phyloP scores from a whole-genome alignment of 306 rosid genomes.

The Dicorynia guianensis region DNA sequence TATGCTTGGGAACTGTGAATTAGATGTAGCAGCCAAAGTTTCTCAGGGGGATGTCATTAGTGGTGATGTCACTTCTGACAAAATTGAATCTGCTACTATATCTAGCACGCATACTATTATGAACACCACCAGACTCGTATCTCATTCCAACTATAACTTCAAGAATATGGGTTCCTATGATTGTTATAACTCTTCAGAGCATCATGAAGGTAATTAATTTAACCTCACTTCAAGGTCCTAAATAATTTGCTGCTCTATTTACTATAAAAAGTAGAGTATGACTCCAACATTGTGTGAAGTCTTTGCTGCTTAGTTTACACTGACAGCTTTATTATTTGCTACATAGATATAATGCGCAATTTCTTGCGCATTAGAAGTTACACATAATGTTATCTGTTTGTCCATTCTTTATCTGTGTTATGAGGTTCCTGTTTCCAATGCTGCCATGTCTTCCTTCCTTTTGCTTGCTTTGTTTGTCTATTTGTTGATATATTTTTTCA shows the following conservation, averaged over 20 bases:
- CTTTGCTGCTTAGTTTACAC: background rate
- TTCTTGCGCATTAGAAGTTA: no score
- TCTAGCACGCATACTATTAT: slow-evolving; percentile 41
- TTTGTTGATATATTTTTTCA: background rate
- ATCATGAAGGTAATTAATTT: slow-evolving; percentile 54
- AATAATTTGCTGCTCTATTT: slow-evolving; percentile 4
- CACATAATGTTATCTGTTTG: background rate
- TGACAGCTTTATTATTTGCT: background rate
- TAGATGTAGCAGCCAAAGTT: slow-evolving; percentile 36
- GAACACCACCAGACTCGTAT: slow-evolving; percentile 34
- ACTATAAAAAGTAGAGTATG: background rate
- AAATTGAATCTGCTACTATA: slow-evolving; percentile 37
- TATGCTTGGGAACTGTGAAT: slow-evolving; percentile 43
- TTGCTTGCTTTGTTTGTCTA: background rate
- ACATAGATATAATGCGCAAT: background rate
- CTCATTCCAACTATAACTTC: slow-evolving; percentile 43
- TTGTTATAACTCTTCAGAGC: slow-evolving; percentile 30
- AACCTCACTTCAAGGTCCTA: slow-evolving; percentile 17
- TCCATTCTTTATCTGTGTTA: background rate
- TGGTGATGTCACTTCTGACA: slow-evolving; percentile 39
- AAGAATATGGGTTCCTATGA: slow-evolving; percentile 36
- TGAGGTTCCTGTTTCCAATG: background rate
- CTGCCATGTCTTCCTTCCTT: slow-evolving; percentile 3
- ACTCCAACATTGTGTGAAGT: slow-evolving; percentile 5
- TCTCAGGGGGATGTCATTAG: slow-evolving; percentile 39